Base-by-base conservation (phyloP, 352 stramenopile species). In the Globisporangium apiculatum region DNA sequence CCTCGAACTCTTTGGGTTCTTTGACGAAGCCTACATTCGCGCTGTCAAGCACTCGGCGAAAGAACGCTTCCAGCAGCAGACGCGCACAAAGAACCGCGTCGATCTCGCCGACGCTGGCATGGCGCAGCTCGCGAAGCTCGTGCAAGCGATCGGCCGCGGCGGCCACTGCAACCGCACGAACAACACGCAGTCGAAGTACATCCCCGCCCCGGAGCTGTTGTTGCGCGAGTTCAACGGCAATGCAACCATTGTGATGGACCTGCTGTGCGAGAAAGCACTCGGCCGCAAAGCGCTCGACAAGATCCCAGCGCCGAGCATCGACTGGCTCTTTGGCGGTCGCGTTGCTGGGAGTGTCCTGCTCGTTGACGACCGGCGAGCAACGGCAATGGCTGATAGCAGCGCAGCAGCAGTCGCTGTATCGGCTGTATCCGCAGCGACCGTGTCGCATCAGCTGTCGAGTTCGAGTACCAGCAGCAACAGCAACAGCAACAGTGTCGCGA, bases 111-210 rank as follows among this genome's bases (percentile, higher is more conserved):
- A 89, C 50, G 81, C 77, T 7, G 77, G 81, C 8, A 82, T 87
- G 75, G 75, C 72, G 37, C 81, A 91, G 55, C 57, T 91, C 35
- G 81, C 88, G 57, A 87, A 86, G 51, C 60, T 89, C 9, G 73
- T 91, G 10, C 66, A 76, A 46, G 76, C 83, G 15, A 73, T 88
- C 12, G 79, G 81, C 12, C 79, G 75, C 49, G 78, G 77, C 7
- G 78, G 80, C 24, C 80, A 89, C 66, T 80, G 71, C 36, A 91
- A 89, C 60, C 53, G 63, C 45, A 87, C 84, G 56, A 71, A 75
- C 50, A 85, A 87, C 53, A 89, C 70, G 43, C 74, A 83, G 58
- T 77, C 75, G 49, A 87, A 86, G 64, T 87, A 91, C 61, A 76
- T 91, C 7, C 74, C 81, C 12, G 81, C 79, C 0, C 81, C 78